Evolutionary conservation across 2,329 filamentous ascomycete species (phyloP), one percentile per base, ranked within the genome.

Genomic region (Neofusicoccum sp.): DNA sequence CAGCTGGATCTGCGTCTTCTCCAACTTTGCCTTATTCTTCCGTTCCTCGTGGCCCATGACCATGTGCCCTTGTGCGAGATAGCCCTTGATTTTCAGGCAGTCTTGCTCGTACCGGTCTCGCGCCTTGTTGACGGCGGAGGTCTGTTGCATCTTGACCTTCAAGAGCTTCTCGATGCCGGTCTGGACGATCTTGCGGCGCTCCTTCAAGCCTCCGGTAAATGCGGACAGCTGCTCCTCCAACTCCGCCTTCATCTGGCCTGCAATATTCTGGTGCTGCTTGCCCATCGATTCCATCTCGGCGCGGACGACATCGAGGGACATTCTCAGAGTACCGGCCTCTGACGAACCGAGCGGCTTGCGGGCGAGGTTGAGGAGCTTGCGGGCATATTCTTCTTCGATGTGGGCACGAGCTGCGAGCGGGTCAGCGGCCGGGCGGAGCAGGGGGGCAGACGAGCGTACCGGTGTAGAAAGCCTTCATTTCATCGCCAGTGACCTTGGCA

Each of bases 41-140:
- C 95, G 87, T 79, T 99, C 95, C 74, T 99, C 95, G 69, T 99
- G 95, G 12, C 95, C 95, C 95, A 99, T 99, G 61, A 99, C 95
- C 95, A 99, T 99, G 74, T 99, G 96, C 8, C 95, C 95, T 76
- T 99, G 95, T 3, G 96, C 95, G 4, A 99, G 85, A 71, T 99
- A 99, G 40, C 95, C 95, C 77, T 99, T 99, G 75, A 99, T 98
- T 74, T 96, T 95, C 45, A 99, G 82, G 72, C 93, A 98, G 68
- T 99, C 96, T 75, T 99, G 93, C 76, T 99, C 95, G 73, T 96
- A 99, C 53, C 89, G 89, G 76, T 99, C 95, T 66, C 95, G 86
- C 14, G 93, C 90, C 84, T 99, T 99, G 79, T 97, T 98, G 53
- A 98, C 93, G 16, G 85, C 78, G 61, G 89, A 84, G 1, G 93